Evolutionary conservation across 2,329 filamentous ascomycete genomes (phyloP).

Genomic region (Tricladium varicosporioides): DNA sequence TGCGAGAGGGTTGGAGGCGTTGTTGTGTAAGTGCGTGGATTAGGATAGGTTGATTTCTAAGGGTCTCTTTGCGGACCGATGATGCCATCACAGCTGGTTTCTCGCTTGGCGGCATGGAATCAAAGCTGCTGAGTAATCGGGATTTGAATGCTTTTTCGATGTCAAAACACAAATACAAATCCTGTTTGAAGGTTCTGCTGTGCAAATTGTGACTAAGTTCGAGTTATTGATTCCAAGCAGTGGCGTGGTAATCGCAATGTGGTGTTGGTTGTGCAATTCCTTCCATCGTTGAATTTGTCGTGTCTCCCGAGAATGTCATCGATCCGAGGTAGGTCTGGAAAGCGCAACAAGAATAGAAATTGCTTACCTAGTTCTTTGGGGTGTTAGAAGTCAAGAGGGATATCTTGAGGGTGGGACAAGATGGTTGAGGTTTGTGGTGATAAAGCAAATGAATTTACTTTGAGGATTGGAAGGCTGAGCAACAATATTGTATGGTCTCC

Average conservation of each 20-base stretch:
- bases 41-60: slow-evolving; percentile 18
- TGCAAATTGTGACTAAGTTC: not conserved
- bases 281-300: too few species aligned
- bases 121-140: not conserved
- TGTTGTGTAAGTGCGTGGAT: slow-evolving; percentile 2
- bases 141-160: too few species aligned
- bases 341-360: not conserved
- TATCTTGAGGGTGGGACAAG: not conserved
- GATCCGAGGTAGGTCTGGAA: not conserved
- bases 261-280: not conserved
- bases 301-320: not conserved
- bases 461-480: too few species aligned
- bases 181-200: not conserved
- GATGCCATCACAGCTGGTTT: slow-evolving; percentile 1
- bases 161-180: not conserved
- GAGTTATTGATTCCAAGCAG: not conserved
- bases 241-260: not conserved
- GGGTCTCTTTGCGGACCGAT: not conserved
- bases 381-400: not conserved
- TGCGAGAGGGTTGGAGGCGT: not conserved
- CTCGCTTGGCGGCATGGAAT: not conserved
- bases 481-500: not conserved
- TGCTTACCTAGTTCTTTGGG: slow-evolving; percentile 1
- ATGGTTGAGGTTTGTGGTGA: too few species aligned
- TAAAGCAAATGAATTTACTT: too few species aligned